These are phyloP conservation scores for Pyrenula massariospora DNA, from an alignment of 495 filamentous ascomycete species.

Conservation along the genomic window DNA sequence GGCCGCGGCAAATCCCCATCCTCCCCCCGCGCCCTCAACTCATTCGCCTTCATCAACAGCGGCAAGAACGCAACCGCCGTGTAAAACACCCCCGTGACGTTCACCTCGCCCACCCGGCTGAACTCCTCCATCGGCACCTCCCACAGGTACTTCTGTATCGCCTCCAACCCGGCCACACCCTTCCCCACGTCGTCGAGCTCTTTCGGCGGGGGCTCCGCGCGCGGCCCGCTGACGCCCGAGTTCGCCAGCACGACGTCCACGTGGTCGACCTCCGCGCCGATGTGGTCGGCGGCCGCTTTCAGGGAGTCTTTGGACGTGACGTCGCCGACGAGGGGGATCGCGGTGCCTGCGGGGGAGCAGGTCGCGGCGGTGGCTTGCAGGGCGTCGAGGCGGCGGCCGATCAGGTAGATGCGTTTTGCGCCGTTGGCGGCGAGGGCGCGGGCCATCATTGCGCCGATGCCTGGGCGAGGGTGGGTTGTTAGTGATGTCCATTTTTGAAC, in stretches of 20 bases:
- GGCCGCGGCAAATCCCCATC: conserved; percentile 32
- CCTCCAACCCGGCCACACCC: conserved; percentile 3
- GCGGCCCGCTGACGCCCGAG: conserved; percentile 34
- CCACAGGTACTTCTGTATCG: conserved; percentile 25
- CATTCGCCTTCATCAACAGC: conserved; percentile 30
- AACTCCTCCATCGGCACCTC: conserved; percentile 36
- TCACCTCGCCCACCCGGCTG: conserved; percentile 22
- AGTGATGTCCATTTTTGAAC: too few relatives aligned
- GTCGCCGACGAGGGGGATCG: conserved; percentile 27
- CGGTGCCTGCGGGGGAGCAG: conserved; percentile 14
- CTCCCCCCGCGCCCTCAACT: conserved; percentile 6
- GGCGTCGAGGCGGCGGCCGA: conserved; percentile 44
- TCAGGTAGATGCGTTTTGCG: conserved; percentile 55
- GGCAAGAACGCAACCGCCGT: conserved; percentile 29
- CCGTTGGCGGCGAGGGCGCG: conserved; percentile 51
- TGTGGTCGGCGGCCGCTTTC: conserved; percentile 13
- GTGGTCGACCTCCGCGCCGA: conserved; percentile 26
- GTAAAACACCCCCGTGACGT: conserved; percentile 23
- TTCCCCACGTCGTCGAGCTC: too few relatives aligned
- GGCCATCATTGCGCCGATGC: conserved; percentile 56
- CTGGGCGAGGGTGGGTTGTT: too few relatives aligned
- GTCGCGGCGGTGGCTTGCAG: conserved; percentile 32
- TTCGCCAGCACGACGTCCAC: conserved; percentile 58
- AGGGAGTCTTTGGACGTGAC: conserved; percentile 29
- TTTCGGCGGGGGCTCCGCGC: conserved; percentile 3